phyloP scores from a whole-genome alignment of 1,284 basidiomycete genomes.

The Bjerkandera adusta region DNA sequence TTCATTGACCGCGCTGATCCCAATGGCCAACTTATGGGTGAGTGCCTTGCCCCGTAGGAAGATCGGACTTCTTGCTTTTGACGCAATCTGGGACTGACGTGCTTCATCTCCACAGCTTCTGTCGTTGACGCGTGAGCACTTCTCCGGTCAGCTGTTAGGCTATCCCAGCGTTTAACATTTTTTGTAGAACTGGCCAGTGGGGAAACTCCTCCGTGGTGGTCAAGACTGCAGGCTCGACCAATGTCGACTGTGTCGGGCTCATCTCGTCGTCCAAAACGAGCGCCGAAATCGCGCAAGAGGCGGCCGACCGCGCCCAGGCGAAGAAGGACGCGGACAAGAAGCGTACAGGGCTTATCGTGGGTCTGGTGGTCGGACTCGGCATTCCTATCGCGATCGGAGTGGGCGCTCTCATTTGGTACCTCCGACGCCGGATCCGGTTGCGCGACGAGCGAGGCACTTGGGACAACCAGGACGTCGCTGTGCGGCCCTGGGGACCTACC shows the following conservation, averaged over 20 bases:
- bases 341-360: slow-evolving; percentile 18
- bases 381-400: slow-evolving; percentile 21
- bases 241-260: slow-evolving; percentile 20
- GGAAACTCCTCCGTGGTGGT: slow-evolving; percentile 22
- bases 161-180: too few species aligned
- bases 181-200: slow-evolving; percentile 27
- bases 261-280: slow-evolving; percentile 19
- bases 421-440: slow-evolving; percentile 15
- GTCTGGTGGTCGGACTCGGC: slow-evolving; percentile 24
- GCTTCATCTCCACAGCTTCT: slow-evolving; percentile 22
- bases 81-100: too few species aligned
- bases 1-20: slow-evolving; percentile 48
- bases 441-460: slow-evolving; percentile 10
- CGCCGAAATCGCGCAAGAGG: slow-evolving; percentile 16
- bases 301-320: slow-evolving; percentile 12
- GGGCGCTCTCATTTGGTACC: slow-evolving; percentile 19
- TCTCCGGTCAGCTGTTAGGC: not conserved
- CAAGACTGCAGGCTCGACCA: slow-evolving; percentile 19
- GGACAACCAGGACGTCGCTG: slow-evolving; percentile 19
- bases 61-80: too few species aligned
- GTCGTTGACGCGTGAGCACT: slow-evolving; percentile 24
- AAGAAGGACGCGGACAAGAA: slow-evolving; percentile 15
- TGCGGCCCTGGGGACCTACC: slow-evolving; percentile 17
- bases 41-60: slow-evolving; percentile 17
- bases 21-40: slow-evolving; percentile 39